Conservation (phyloP, 768 basidiomycete genomes). For the Lactarius trivialis region DNA sequence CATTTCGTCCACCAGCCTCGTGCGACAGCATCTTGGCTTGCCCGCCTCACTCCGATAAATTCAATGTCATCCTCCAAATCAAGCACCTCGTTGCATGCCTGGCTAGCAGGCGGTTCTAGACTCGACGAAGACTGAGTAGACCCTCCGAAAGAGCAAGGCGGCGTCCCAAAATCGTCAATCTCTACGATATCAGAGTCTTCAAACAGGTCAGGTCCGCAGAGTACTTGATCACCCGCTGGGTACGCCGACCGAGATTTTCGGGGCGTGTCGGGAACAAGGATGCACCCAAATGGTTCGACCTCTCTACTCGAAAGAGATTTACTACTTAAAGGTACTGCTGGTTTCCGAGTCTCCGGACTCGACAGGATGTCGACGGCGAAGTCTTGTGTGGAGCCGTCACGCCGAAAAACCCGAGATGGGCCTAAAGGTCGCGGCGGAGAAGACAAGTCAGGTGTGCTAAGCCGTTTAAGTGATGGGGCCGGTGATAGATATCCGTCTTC, state of each 20-base stretch:
- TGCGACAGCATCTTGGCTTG: slow-evolving; percentile 31
- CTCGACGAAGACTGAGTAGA: slow-evolving; percentile 21
- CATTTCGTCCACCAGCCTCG: slow-evolving; percentile 49
- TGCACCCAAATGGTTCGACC: background rate
- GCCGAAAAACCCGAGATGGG: slow-evolving; percentile 10
- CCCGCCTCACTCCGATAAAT: slow-evolving; percentile 30
- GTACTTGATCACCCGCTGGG: background rate
- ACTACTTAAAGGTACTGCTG: slow-evolving; percentile 10
- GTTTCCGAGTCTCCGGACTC: slow-evolving; percentile 34
- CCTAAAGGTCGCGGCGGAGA: slow-evolving; percentile 46
- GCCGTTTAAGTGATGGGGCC: slow-evolving; percentile 42
- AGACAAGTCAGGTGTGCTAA: slow-evolving; percentile 54
- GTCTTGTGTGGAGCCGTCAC: slow-evolving; percentile 28
- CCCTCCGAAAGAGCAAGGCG: slow-evolving; percentile 14
- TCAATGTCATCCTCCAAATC: slow-evolving; percentile 22
- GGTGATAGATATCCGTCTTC: slow-evolving; percentile 86
- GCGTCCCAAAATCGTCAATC: background rate
- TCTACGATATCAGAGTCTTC: slow-evolving; percentile 20
- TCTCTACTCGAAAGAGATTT: slow-evolving; percentile 9
- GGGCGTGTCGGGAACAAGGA: slow-evolving; percentile 13
- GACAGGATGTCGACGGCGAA: slow-evolving; percentile 50
- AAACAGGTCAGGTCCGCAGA: slow-evolving; percentile 8
- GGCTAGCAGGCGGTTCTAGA: slow-evolving; percentile 17
- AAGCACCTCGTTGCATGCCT: slow-evolving; percentile 12
- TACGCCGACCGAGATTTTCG: slow-evolving; percentile 8